phyloP scores from a whole-genome alignment of 2,329 filamentous ascomycete species.

The Aspergillus sp. region DNA sequence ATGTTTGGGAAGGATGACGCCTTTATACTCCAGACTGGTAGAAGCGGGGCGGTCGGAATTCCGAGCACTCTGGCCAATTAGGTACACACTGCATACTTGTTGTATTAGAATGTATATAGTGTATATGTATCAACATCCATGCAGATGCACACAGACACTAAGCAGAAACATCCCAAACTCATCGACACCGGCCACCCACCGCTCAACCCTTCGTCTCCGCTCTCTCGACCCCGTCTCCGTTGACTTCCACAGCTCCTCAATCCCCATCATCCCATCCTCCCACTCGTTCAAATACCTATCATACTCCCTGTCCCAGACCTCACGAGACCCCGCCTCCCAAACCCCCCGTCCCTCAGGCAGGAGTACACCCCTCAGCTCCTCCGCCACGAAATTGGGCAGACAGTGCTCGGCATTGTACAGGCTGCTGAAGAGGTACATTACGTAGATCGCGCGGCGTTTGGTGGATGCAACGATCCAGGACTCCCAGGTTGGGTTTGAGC shows the following conservation, averaged over 20 bases:
- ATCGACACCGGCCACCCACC: slow-evolving; percentile 53
- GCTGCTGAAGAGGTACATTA: slow-evolving; percentile 56
- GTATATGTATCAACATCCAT: slow-evolving; percentile 22
- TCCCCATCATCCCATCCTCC: slow-evolving; percentile 41
- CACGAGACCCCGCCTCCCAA: slow-evolving; percentile 43
- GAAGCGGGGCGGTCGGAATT: background rate
- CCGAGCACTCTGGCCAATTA: background rate
- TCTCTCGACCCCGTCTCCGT: slow-evolving; percentile 32
- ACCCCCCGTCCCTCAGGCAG: slow-evolving; percentile 44
- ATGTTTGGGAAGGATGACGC: no score
- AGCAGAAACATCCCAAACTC: slow-evolving; percentile 58
- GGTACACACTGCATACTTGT: no score
- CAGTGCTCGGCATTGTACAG: slow-evolving; percentile 46
- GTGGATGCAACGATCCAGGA: slow-evolving; percentile 55
- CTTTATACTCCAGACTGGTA: no score
- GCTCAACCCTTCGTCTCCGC: slow-evolving; percentile 38
- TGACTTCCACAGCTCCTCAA: slow-evolving; percentile 55
- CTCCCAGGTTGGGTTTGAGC: slow-evolving; percentile 50
- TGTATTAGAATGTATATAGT: background rate
- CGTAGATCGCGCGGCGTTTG: slow-evolving; percentile 53
- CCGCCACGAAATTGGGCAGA: slow-evolving; percentile 50
- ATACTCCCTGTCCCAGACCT: slow-evolving; percentile 47
- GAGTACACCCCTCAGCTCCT: slow-evolving; percentile 48
- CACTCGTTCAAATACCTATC: slow-evolving; percentile 34
- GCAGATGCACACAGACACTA: slow-evolving; percentile 32